These are phyloP conservation scores for Neofusicoccum laricinum DNA, from an alignment of 2,329 filamentous ascomycete genomes.

Conservation along the genomic window DNA sequence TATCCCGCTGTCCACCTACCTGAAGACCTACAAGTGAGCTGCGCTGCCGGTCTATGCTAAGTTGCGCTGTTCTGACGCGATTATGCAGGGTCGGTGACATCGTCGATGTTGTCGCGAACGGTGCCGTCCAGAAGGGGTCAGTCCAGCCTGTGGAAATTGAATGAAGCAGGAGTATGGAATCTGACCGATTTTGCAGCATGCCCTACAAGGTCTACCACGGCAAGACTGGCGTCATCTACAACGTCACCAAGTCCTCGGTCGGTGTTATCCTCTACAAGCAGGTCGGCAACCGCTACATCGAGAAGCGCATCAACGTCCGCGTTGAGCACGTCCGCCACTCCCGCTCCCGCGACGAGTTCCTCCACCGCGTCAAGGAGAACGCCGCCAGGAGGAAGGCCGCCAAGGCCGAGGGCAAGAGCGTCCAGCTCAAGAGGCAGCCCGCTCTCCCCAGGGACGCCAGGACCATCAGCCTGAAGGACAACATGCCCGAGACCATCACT, in stretches of 20 bases:
- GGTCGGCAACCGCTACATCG: conserved; percentile 98
- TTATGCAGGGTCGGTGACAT: conserved; percentile 83
- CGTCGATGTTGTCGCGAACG: conserved; percentile 98
- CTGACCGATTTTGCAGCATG: conserved; percentile 63
- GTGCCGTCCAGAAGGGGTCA: conserved; percentile 97
- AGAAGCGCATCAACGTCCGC: conserved; percentile 99
- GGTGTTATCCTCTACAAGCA: conserved; percentile 99
- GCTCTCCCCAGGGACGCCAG: conserved; percentile 73
- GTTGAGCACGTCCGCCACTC: conserved; percentile 95
- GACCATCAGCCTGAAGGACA: conserved; percentile 76
- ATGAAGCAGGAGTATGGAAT: conserved; percentile 9
- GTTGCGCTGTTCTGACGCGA: neutral
- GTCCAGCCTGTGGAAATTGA: conserved; percentile 32
- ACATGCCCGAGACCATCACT: conserved; percentile 85
- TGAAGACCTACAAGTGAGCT: conserved; percentile 82
- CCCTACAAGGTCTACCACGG: conserved; percentile 99
- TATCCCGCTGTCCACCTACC: conserved; percentile 91
- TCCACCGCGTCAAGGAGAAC: conserved; percentile 95
- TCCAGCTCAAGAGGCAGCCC: conserved; percentile 92
- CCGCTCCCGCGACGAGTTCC: conserved; percentile 94
- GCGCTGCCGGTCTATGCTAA: conserved; percentile 7
- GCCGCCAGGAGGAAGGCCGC: conserved; percentile 88
- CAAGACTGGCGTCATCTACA: conserved; percentile 93
- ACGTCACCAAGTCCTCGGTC: conserved; percentile 97
- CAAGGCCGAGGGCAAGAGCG: conserved; percentile 80